Evolutionary conservation across 1,284 basidiomycete species (phyloP), one percentile per base, ranked within the genome.

Genomic region (Cerrena zonata): DNA sequence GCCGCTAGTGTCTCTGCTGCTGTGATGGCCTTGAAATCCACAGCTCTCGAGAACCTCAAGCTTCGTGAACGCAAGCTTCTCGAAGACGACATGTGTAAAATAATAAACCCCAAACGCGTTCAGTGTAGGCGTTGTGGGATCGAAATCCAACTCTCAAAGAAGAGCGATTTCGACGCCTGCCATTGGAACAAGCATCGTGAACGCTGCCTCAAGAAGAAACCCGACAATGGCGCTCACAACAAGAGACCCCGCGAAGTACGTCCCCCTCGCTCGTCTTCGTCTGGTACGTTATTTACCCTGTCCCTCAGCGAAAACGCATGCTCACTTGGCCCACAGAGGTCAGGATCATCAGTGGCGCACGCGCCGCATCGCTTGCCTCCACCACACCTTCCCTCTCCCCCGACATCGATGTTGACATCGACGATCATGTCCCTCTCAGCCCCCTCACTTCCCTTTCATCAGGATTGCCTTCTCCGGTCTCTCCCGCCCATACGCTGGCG

Each of bases 181-280:
- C 85, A 88, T 61, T 88, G 85, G 85, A 61, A 67, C 40, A 80
- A 75, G 56, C 84, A 86, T 59, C 73, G 77, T 15, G 71, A 72
- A 37, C 73, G 82, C 22, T 86, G 84, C 61, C 59, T 79, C 45
- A 69, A 67, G 53, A 57, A 62, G 49, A 7, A 15, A 15, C 30
- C 30, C 7, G 15, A 34, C 15, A 15, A 34, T 15, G 30, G 15
- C 15, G 30, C 15, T 15, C 7, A 34, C 7, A 34, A 34, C 15
- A 34, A 34, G 30, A 34, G 15, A 15, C 30, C 15, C 15, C 30
- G 15, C 30, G 30, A 15, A 15, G 30, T 34, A 34, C 15, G 30
- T 34, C 7, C 30, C 15, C 30, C 30, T 15, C 7, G 7, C 30
- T 34, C 30, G 7, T 7, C 30, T 34, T 15, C n/a, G n/a, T n/a